Base-by-base conservation (phyloP, 2,329 filamentous ascomycete genomes). In the Talaromyces pinophilus region DNA sequence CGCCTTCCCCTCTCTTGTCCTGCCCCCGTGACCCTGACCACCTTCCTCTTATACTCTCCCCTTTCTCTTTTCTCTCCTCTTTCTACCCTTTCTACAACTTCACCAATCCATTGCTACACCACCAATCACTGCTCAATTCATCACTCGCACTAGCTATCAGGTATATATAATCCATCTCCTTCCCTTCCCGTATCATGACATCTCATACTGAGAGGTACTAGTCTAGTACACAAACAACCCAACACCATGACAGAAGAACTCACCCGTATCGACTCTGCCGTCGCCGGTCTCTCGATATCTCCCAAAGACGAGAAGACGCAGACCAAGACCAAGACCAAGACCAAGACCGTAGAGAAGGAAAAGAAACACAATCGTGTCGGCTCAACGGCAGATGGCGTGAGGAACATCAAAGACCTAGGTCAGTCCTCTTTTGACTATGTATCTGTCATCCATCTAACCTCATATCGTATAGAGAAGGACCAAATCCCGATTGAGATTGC, bases 231-330 rank as follows among this genome's bases (percentile, higher is more conserved):
- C 44, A 35, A 30, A 4, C 28, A 33, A 8, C 62, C 48, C 46
- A 66, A 28, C 71, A 78, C 64, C 77, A 87, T 89, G 86, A 82
- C 86, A 74, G 83, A 82, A 75, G 86, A 90, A 75, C 87, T 96
- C 78, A 86, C 87, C 81, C 96, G 96, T 85, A 88, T 97, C 83
- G 93, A 97, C 82, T 97, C 93, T 68, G 92, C 92, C 83, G 88
- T 96, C 76, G 89, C 92, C 77, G 92, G 92, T 80, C 81, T 93
- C 74, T 86, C 87, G 71, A 85, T 86, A 74, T 89, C 88, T 67
- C 86, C 90, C 40, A 83, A 86, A 67, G 86, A 89, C 77, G 89
- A 92, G 70, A 83, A 84, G 64, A 44, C 63, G 25, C 57, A 67
- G 38, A 63, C 65, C 40, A 59, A 67, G 44, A 88, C 92, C 70